These are phyloP conservation scores for Clavispora fructus DNA, from an alignment of 805 yeast genomes.

Conservation along the genomic window DNA sequence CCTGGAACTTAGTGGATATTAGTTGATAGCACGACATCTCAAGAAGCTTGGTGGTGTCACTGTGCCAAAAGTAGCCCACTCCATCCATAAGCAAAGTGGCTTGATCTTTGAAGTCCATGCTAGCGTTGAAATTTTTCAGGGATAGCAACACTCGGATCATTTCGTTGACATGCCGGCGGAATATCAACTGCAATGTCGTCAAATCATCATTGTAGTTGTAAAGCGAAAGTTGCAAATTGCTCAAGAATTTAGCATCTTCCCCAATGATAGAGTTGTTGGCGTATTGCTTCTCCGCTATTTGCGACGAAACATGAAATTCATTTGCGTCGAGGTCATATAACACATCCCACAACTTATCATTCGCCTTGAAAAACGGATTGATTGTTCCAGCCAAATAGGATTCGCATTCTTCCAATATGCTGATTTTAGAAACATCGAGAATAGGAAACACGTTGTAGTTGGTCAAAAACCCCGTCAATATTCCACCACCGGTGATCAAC, in stretches of 20 bases:
- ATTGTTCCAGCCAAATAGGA: slow-evolving; percentile 61
- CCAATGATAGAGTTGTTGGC: slow-evolving; percentile 34
- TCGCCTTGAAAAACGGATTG: slow-evolving; percentile 56
- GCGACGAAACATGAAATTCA: slow-evolving; percentile 30
- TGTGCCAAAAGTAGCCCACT: slow-evolving; percentile 39
- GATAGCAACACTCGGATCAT: slow-evolving; percentile 34
- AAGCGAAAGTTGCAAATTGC: slow-evolving; percentile 38
- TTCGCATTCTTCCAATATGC: slow-evolving; percentile 36
- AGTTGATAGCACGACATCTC: slow-evolving; percentile 40
- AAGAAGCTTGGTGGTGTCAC: slow-evolving; percentile 35
- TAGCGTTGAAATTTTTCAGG: slow-evolving; percentile 30
- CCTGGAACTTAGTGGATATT: slow-evolving; percentile 31
- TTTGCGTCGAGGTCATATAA: slow-evolving; percentile 55
- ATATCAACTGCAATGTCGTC: slow-evolving; percentile 39
- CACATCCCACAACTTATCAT: slow-evolving; percentile 53
- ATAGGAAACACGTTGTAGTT: slow-evolving; percentile 49
- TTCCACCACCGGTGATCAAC: slow-evolving; percentile 39
- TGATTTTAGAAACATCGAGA: slow-evolving; percentile 56
- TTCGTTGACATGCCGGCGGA: slow-evolving; percentile 42
- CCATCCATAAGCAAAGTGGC: slow-evolving; percentile 33
- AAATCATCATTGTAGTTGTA: slow-evolving; percentile 42
- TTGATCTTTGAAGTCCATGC: slow-evolving; percentile 10
- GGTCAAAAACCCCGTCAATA: slow-evolving; percentile 35
- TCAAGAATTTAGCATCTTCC: slow-evolving; percentile 42
- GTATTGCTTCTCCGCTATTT: slow-evolving; percentile 14